A percentile compares a stretch with the other conserved stretches of the same genome.
Evolutionary conservation across 495 filamentous ascomycete genomes (phyloP).

Genomic region (Lichina pygmaea): DNA sequence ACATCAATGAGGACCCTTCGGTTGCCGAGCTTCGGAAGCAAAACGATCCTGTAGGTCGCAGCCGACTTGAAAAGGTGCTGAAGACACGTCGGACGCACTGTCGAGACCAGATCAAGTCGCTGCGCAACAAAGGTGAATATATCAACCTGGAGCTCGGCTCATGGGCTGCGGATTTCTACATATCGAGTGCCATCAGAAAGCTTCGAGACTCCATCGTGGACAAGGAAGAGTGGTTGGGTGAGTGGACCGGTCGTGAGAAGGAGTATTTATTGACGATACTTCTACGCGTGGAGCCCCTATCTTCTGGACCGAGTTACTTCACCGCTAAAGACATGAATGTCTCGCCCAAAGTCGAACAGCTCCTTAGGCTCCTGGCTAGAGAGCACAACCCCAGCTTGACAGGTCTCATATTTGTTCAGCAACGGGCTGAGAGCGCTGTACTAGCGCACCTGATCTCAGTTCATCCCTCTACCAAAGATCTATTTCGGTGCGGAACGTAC

Average conservation of each 20-base stretch:
- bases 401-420: constrained; percentile 56
- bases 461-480: constrained; percentile 26
- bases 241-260: constrained; percentile 25
- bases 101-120: constrained; percentile 29
- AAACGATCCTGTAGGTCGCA: constrained; percentile 9
- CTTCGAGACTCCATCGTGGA: constrained; percentile 15
- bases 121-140: constrained; percentile 21
- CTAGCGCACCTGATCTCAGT: constrained; percentile 35
- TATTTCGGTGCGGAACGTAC: constrained; percentile 35
- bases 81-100: constrained; percentile 30
- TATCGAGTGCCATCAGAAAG: constrained; percentile 25
- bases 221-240: constrained; percentile 10
- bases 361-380: constrained; percentile 26
- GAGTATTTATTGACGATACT: constrained; percentile 30
- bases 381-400: constrained; percentile 21
- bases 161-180: constrained; percentile 50
- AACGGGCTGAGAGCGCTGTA: constrained; percentile 40
- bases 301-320: not conserved
- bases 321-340: constrained; percentile 6
- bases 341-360: constrained; percentile 23
- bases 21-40: constrained; percentile 22
- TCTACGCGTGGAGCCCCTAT: constrained; percentile 14
- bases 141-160: constrained; percentile 41
- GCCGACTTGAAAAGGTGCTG: constrained; percentile 20
- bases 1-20: constrained; percentile 46